Conservation (phyloP, 2,329 filamentous ascomycete species). For the Penicillium sp. region DNA sequence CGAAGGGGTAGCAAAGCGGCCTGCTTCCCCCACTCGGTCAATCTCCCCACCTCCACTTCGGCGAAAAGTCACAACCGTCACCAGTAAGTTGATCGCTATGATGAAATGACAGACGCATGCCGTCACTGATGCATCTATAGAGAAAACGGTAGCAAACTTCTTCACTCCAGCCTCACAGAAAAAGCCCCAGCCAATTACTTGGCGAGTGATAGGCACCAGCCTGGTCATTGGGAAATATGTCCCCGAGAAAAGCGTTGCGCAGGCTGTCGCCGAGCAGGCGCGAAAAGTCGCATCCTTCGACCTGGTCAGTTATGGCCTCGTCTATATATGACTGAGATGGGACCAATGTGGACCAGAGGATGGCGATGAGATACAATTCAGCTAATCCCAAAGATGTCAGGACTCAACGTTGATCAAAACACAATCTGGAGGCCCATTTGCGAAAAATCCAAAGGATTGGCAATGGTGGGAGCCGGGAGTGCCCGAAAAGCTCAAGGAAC, state of each 20-base stretch:
- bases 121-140: constrained; percentile 13
- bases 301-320: constrained; percentile 28
- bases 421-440: constrained; percentile 73
- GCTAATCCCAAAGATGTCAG: constrained; percentile 34
- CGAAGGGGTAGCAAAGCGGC: constrained; percentile 29
- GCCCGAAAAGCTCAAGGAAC: constrained; percentile 58
- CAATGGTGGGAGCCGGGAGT: constrained; percentile 83
- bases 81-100: constrained; percentile 36
- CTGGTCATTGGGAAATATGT: constrained; percentile 71
- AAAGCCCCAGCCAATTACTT: constrained; percentile 66
- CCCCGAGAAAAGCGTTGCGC: constrained; percentile 26
- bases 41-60: constrained; percentile 55
- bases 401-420: constrained; percentile 84
- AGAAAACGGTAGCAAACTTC: constrained; percentile 66
- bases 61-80: constrained; percentile 50
- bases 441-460: constrained; percentile 70
- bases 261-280: constrained; percentile 12
- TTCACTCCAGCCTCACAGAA: constrained; percentile 86
- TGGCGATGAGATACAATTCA: not conserved
- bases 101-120: no score
- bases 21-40: constrained; percentile 32
- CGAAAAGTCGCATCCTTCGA: constrained; percentile 44
- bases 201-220: constrained; percentile 61
- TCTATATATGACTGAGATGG: not conserved
- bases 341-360: not conserved